These are phyloP conservation scores for Tricholoma matsutake DNA, from an alignment of 768 basidiomycete genomes.

Conservation along the genomic window DNA sequence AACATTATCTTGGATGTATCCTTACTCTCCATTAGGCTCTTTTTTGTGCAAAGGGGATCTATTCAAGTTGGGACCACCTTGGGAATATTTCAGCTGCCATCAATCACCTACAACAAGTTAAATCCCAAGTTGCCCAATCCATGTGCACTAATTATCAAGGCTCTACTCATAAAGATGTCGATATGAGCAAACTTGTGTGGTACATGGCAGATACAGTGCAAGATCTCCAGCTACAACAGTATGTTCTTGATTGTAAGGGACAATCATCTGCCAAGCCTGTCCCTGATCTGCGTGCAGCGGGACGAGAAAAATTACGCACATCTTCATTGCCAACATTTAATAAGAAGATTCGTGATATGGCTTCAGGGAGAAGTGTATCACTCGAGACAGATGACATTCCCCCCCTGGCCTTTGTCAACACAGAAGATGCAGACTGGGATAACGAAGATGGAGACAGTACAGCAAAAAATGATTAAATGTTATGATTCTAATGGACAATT, in stretches of 20 bases:
- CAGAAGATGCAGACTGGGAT: background rate
- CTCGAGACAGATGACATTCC: constrained; percentile 7
- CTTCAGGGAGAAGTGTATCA: background rate
- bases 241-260: too few relatives aligned
- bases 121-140: constrained; percentile 23
- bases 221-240: background rate
- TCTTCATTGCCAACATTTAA: too few relatives aligned
- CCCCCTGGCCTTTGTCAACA: background rate
- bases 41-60: constrained; percentile 28
- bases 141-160: too few relatives aligned
- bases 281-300: too few relatives aligned
- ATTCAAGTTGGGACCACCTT: constrained; percentile 27
- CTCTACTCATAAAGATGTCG: constrained; percentile 19
- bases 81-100: constrained; percentile 30
- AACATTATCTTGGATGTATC: too few relatives aligned
- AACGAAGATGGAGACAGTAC: background rate
- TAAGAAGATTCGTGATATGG: too few relatives aligned
- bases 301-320: too few relatives aligned
- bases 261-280: too few relatives aligned
- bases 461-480: background rate
- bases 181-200: constrained; percentile 18
- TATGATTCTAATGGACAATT: background rate
- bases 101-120: constrained; percentile 24
- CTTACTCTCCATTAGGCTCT: constrained; percentile 12
- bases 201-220: constrained; percentile 17